Percentiles rank a stretch among this genome's conserved stretches.
Evolutionary conservation across 2,329 filamentous ascomycete species (phyloP).

Genomic region (Colletotrichum spaethianum): DNA sequence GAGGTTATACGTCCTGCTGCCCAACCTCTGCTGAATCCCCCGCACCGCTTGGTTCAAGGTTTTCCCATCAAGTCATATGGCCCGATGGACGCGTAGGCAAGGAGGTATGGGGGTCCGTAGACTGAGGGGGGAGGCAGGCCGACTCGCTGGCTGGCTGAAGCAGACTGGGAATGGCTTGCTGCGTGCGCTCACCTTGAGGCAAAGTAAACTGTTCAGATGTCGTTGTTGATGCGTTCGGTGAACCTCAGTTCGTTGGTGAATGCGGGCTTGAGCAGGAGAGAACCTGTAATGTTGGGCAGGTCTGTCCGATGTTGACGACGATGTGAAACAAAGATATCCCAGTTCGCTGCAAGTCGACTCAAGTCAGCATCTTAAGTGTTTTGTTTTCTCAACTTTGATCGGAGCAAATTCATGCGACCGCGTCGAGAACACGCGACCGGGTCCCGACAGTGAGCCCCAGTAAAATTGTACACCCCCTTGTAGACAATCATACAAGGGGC

Average conservation of each 20-base stretch:
- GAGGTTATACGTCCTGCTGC: constrained; percentile 16
- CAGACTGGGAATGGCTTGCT: constrained; percentile 13
- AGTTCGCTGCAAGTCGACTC: constrained; percentile 37
- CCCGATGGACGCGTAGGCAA: constrained; percentile 11
- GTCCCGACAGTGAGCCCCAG: constrained; percentile 31
- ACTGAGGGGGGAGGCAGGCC: background rate
- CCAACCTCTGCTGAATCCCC: constrained; percentile 27
- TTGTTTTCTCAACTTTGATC: constrained; percentile 42
- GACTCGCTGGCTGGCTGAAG: background rate
- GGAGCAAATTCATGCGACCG: constrained; percentile 41
- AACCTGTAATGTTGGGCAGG: constrained; percentile 35
- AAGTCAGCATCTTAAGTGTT: constrained; percentile 42
- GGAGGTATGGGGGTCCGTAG: background rate
- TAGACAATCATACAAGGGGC: constrained; percentile 37
- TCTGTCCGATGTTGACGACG: constrained; percentile 36
- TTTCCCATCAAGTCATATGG: constrained; percentile 21
- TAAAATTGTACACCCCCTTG: constrained; percentile 26
- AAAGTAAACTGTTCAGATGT: constrained; percentile 8
- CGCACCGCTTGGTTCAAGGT: constrained; percentile 32
- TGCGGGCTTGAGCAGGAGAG: constrained; percentile 14
- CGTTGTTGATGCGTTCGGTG: constrained; percentile 14
- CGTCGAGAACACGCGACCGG: constrained; percentile 40
- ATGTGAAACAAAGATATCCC: constrained; percentile 42
- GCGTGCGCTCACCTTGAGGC: constrained; percentile 15
- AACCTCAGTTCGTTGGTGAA: constrained; percentile 17